Evolutionary conservation across 1,284 basidiomycete species (phyloP), one percentile per base, ranked within the genome.

Genomic region (Flammula alnicola): DNA sequence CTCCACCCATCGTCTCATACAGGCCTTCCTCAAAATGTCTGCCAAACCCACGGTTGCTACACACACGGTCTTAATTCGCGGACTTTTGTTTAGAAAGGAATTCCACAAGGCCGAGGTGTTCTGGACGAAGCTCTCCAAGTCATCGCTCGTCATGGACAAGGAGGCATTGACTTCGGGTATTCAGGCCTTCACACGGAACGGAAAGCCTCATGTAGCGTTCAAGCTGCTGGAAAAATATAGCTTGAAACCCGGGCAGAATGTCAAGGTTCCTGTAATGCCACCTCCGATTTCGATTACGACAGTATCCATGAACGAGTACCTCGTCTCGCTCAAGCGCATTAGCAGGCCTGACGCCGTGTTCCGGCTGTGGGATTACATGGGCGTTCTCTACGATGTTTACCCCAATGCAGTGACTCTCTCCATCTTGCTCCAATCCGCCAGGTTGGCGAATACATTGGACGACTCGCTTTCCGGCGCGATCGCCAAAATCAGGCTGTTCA

Each of bases 291-390:
- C 59, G 23, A 44, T 74, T 3, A 67, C 73, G 22, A 61, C 65
- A 1, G 63, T 70, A 17, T 66, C 73, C 0, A 62, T 87, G 42
- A 86, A 86, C 57, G 65, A 72, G 14, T 78, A 85, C 57, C 75
- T 91, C 69, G 65, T 71, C 5, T 61, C 74, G 3, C 67, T 83
- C n/a, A 72, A 72, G 20, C 74, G 73, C 17, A 69, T 72, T 12
- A 70, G 72, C 11, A 76, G 83, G 3, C 84, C 83, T 0, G 84
- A 86, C 55, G 64, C 76, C 2, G 75, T 84, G 2, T 86, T 85
- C 61, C 69, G 69, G 33, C 57, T 91, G 5, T 91, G 84, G 81
- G 80, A 83, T 16, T 61, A 77, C 12, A 77, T 88, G 67, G 67
- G 70, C 1, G 49, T 63, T 0, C 59, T 86, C 3, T 91, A 85